A percentile compares a stretch with the other conserved stretches of the same genome.
phyloP scores from a whole-genome alignment of 2,329 filamentous ascomycete species.

The Penicillium sp. region DNA sequence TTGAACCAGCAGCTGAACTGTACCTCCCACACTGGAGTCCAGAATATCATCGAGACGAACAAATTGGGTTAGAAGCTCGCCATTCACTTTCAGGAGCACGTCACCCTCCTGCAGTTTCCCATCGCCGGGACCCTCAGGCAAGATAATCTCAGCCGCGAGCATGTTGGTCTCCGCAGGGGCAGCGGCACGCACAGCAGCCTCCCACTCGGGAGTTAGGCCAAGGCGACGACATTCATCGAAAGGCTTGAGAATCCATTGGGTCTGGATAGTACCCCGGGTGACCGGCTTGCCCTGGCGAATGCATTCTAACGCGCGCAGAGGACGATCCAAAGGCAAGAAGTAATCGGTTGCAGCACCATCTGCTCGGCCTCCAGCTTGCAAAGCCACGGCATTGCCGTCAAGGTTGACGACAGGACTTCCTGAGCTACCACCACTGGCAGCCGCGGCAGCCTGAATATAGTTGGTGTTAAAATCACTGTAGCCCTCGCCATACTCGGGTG shows the following conservation, averaged over 20 bases:
- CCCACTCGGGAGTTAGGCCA: constrained; percentile 81
- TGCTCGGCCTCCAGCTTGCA: constrained; percentile 90
- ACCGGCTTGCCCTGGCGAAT: constrained; percentile 75
- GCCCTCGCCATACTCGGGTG: constrained; percentile 94
- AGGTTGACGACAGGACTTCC: constrained; percentile 97
- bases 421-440: constrained; percentile 95
- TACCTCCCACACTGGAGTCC: constrained; percentile 78
- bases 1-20: constrained; percentile 80
- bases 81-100: constrained; percentile 89
- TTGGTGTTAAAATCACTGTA: constrained; percentile 97
- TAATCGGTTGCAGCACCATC: constrained; percentile 98
- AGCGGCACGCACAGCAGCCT: constrained; percentile 75
- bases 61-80: constrained; percentile 89
- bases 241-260: constrained; percentile 93
- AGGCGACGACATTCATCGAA: constrained; percentile 95
- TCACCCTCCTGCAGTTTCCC: constrained; percentile 90
- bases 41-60: constrained; percentile 87
- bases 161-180: constrained; percentile 95
- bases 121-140: constrained; percentile 86
- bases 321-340: constrained; percentile 90
- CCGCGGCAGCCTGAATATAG: constrained; percentile 97
- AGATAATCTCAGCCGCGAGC: constrained; percentile 92
- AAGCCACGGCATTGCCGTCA: constrained; percentile 84
- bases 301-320: constrained; percentile 80
- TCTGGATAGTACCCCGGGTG: constrained; percentile 94